Percentiles rank a stretch among this genome's conserved stretches.
These are phyloP conservation scores for Chaetoscypha palmicola DNA, from an alignment of 2,329 filamentous ascomycete genomes.

Conservation along the genomic window DNA sequence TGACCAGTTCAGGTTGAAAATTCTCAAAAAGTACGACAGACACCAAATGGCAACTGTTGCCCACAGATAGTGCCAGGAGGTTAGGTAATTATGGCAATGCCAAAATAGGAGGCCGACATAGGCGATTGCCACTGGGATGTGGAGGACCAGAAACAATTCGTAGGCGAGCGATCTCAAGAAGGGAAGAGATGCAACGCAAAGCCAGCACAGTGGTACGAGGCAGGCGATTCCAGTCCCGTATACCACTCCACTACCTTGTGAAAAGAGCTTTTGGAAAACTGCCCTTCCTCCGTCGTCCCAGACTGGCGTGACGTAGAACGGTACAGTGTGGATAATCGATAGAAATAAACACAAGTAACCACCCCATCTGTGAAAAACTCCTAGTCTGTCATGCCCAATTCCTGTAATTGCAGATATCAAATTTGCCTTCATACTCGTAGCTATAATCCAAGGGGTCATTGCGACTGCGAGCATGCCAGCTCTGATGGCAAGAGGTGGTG, in stretches of 20 bases:
- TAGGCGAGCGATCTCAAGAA: slow-evolving; percentile 71
- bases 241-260: slow-evolving; percentile 56
- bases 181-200: slow-evolving; percentile 79
- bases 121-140: slow-evolving; percentile 72
- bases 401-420: slow-evolving; percentile 77
- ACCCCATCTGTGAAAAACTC: slow-evolving; percentile 88
- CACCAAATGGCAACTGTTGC: slow-evolving; percentile 74
- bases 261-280: slow-evolving; percentile 65
- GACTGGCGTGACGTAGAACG: slow-evolving; percentile 83
- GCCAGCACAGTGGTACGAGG: slow-evolving; percentile 71
- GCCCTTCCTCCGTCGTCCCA: slow-evolving; percentile 71
- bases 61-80: slow-evolving; percentile 84
- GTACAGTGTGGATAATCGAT: slow-evolving; percentile 75
- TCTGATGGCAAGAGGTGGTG: slow-evolving; percentile 79
- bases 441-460: slow-evolving; percentile 87
- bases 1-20: slow-evolving; percentile 87
- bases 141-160: slow-evolving; percentile 76
- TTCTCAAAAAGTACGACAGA: slow-evolving; percentile 62
- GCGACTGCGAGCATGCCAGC: slow-evolving; percentile 89
- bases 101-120: slow-evolving; percentile 87
- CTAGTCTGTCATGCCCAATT: slow-evolving; percentile 85
- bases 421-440: slow-evolving; percentile 86
- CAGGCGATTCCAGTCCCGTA: slow-evolving; percentile 84
- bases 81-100: slow-evolving; percentile 90
- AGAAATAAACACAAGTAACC: slow-evolving; percentile 81